Base-by-base conservation (phyloP, 352 stramenopile genomes). In the Phytopythium cucurbitacearum region DNA sequence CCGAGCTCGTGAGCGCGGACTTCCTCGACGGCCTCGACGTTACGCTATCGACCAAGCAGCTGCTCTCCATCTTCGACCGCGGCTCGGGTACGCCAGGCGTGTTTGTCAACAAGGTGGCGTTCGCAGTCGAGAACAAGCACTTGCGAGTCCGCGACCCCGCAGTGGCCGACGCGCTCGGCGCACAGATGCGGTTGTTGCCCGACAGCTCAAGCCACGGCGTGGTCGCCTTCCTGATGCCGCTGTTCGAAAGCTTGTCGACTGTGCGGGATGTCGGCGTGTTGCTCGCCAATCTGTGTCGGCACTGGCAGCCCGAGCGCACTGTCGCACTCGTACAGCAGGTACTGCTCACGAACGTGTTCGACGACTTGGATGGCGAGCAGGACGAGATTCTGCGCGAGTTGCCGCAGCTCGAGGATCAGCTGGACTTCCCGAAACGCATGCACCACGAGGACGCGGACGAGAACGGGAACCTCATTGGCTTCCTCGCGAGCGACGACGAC, bases 1-100 rank as follows among this genome's bases (percentile, higher is more conserved):
- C 85, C 4, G 85, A 95, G 55, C 73, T 95, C 8, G 85, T 95
- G 40, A 90, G 71, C 45, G 79, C 89, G 9, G 85, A 94, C n/a
- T 94, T 94, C 43, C 56, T 94, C 4, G 85, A 94, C 65, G 85
- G 85, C 4, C 65, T 94, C 32, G 69, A 69, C 58, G 66, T 91
- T 6, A 67, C 70, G 5, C 51, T 94, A 39, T 65, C 64, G 2
- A 57, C 71, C 4, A 59, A 71, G 28, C 73, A 93, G 28, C 61
- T 95, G 41, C 48, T 95, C n/a, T 53, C 60, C 54, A 73, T 93
- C 11, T 87, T 95, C 60, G 75, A 85, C 13, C 56, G 60, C 9
- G 82, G 85, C 3, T 95, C 85, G 0, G 76, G 80, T 6, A 82
- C 66, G 1, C 52, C 67, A 0, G 49, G 42, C 9, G 80, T 91